Evolutionary conservation across 306 rosid species (phyloP).

Genomic region (Glycyrrhiza uralensis): DNA sequence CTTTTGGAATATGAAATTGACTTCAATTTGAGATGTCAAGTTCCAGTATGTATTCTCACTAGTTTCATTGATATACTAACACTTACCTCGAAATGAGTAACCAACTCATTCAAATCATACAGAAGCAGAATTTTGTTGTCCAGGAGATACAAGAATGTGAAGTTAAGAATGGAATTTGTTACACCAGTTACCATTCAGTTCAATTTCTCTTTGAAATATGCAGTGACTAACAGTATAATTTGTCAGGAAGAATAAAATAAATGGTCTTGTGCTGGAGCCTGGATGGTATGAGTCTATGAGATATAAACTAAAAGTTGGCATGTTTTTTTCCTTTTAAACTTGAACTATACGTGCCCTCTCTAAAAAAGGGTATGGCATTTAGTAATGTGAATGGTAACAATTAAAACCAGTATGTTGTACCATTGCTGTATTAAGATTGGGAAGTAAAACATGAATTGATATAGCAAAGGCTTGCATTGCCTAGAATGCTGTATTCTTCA

Average conservation of each 20-base stretch:
- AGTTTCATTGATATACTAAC: not conserved
- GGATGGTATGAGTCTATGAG: not conserved
- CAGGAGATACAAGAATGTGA: not conserved
- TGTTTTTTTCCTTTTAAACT: not conserved
- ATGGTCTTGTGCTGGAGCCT: not conserved
- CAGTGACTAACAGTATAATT: not conserved
- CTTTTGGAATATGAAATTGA: not conserved
- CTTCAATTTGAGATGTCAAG: constrained; percentile 14
- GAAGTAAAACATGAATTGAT: constrained; percentile 11
- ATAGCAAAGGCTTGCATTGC: not conserved
- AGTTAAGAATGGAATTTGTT: not conserved
- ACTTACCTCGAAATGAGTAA: not conserved
- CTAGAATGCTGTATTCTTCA: constrained; percentile 16
- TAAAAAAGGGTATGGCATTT: not conserved
- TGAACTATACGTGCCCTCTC: too few species aligned
- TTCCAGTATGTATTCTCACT: not conserved
- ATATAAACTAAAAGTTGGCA: not conserved
- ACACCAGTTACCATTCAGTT: not conserved
- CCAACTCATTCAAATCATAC: not conserved
- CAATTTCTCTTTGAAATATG: not conserved
- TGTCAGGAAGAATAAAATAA: not conserved
- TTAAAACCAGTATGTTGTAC: not conserved
- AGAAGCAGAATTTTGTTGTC: not conserved
- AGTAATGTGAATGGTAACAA: not conserved
- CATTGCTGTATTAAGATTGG: constrained; percentile 1